A percentile compares a stretch with the other conserved stretches of the same genome.
These are phyloP conservation scores for Helicocarpus griseus DNA, from an alignment of 2,329 filamentous ascomycete genomes.

Conservation along the genomic window DNA sequence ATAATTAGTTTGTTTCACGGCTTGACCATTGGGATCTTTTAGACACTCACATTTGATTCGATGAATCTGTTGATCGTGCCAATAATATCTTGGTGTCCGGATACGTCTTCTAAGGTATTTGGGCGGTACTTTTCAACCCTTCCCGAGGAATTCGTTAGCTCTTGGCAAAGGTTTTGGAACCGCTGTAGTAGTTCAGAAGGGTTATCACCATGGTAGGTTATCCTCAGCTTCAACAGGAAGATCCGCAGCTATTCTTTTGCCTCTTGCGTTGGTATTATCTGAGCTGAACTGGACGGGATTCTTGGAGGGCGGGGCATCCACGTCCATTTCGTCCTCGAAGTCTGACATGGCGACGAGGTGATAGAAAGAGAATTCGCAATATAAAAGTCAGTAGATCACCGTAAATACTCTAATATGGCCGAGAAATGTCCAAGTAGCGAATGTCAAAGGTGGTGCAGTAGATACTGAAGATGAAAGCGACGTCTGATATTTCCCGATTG, in stretches of 20 bases:
- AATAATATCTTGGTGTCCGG: conserved; percentile 93
- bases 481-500: neutral
- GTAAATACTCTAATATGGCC: neutral
- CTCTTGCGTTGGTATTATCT: conserved; percentile 58
- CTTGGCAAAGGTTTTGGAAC: no score
- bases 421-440: neutral
- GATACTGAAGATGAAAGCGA: no score
- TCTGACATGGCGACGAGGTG: conserved; percentile 39
- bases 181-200: no score
- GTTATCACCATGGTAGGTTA: conserved; percentile 70
- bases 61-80: conserved; percentile 97
- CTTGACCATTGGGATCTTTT: neutral
- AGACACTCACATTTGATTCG: conserved; percentile 62
- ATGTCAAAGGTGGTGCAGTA: no score
- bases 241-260: conserved; percentile 86
- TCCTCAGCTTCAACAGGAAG: conserved; percentile 90
- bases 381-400: conserved; percentile 2
- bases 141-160: conserved; percentile 12
- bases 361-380: neutral
- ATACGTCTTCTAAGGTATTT: conserved; percentile 79
- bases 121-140: conserved; percentile 98
- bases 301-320: conserved; percentile 47
- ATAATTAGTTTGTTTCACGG: neutral
- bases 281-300: conserved; percentile 59
- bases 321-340: conserved; percentile 58